Base-by-base conservation (phyloP, 2,329 filamentous ascomycete genomes). In the Trichoderma sp. region DNA sequence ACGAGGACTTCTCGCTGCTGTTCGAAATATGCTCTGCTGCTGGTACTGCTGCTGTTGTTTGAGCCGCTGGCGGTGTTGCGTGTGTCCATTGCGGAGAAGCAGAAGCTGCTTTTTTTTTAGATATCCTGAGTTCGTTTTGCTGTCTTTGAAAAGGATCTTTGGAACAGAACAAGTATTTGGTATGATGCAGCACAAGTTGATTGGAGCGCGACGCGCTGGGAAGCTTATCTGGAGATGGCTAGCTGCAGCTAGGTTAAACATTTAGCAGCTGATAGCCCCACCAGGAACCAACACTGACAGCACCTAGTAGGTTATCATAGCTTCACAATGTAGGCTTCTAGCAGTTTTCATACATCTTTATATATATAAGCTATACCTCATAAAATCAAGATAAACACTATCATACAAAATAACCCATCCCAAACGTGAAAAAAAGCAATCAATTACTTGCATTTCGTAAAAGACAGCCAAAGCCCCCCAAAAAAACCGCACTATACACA, bases 1-100 rank as follows among this genome's bases (percentile, higher is more conserved):
- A 94, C 83, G 34, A 94, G 83, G 7, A 88, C 83, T 74, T 90
- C 90, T 70, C 92, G 87, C 81, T 95, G 91, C 76, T 90, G 87
- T 76, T 94, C 91, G 74, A 94, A 95, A 74, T 91, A 92, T 0
- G 89, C 82, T 79, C 87, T 88, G 75, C 79, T 75, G 72, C 75
- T 66, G 24, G n/a, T n/a, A n/a, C 24, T 54, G 39, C 26, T 49
- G 64, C 30, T n/a, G 0, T 88, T 82, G 71, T n/a, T 66, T 28
- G 51, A 54, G 43, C 28, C 37, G 64, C 30, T 8, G 0, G 89
- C 82, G 79, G 87, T 88, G 74, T 78, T 74, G 71, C 76, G 71
- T 34, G 74, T 61, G 58, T 77, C 79, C 71, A 73, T 75, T 26
- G 73, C 70, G 21, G 75, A 74, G n/a, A 21, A 71, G 70, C 34